Evolutionary conservation across 1,284 basidiomycete genomes (phyloP).

Genomic region (Rhodotorula sp.): DNA sequence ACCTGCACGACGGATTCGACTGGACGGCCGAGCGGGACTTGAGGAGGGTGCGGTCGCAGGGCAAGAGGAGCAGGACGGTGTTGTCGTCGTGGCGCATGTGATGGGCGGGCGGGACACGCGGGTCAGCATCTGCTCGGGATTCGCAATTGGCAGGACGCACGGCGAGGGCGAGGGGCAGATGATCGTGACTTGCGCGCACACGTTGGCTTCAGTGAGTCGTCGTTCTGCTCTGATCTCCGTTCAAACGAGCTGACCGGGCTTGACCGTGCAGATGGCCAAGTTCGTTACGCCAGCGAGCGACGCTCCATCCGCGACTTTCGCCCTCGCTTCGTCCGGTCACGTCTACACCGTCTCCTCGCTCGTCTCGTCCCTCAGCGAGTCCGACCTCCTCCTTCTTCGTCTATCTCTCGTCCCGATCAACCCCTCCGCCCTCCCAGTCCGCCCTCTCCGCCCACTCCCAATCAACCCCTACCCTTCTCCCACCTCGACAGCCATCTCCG

Average conservation of each 20-base stretch:
- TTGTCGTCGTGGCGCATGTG: conserved; percentile 63
- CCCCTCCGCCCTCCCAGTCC: conserved; percentile 49
- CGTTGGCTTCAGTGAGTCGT: conserved; percentile 59
- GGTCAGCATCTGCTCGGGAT: conserved; percentile 63
- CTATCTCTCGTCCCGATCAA: conserved; percentile 42
- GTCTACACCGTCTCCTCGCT: conserved; percentile 52
- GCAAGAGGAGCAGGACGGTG: conserved; percentile 47
- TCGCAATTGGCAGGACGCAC: conserved; percentile 53
- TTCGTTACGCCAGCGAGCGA: conserved; percentile 25
- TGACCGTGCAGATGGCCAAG: conserved; percentile 50
- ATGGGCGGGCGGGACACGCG: conserved; percentile 52
- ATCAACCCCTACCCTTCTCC: conserved; percentile 66
- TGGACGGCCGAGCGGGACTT: neutral
- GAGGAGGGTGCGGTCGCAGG: neutral
- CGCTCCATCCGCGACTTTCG: conserved; percentile 51
- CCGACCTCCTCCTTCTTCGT: conserved; percentile 56
- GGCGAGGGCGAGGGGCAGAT: conserved; percentile 48
- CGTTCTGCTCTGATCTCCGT: neutral
- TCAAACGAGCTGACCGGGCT: no score
- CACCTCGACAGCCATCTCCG: conserved; percentile 55
- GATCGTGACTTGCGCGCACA: conserved; percentile 66
- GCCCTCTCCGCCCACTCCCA: conserved; percentile 57
- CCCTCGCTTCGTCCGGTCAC: conserved; percentile 33
- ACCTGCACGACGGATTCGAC: neutral
- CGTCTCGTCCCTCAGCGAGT: conserved; percentile 60